Evolutionary conservation across 352 stramenopile genomes (phyloP), one percentile per base, ranked within the genome.

Genomic region (Pythium brachiatum): DNA sequence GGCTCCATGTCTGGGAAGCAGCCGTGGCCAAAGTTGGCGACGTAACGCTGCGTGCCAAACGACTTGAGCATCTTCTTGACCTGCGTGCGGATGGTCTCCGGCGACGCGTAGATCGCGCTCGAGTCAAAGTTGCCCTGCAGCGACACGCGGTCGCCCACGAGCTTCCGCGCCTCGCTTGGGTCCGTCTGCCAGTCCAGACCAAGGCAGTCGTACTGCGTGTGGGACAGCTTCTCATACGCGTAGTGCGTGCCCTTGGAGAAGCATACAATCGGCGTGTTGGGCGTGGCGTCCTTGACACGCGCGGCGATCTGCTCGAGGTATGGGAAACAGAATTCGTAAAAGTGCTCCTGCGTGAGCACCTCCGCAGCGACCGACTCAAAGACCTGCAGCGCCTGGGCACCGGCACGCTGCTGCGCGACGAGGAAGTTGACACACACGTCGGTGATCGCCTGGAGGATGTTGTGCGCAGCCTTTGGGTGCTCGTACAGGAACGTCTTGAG

Each of bases 21-120:
- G 50, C 97, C 97, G 70, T 99, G 96, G 50, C 97, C 97, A 39
- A 99, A 86, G 78, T 99, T 99, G 20, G 96, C 96, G 73, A 99
- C 98, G 68, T 99, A 95, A 56, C 86, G 81, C 72, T 98, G 89
- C 32, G 95, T 96, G 47, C 95, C 96, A 58, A 99, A 96, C 44
- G 82, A 84, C 66, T 92, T 75, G 54, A 99, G 81, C 92, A 99
- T 97, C 72, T 98, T 93, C 78, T 90, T 89, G 32, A 95, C 86
- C 66, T 94, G 74, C 57, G 83, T 75, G 46, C 84, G 78, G 41
- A 98, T 96, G 54, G 83, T 82, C 47, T 96, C 90, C 8, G 81
- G 76, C n/a, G 73, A 88, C 53, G 86, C 82, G 64, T 95, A 97
- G 53, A 97, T 90, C 31, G 81, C 74, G 44, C 84, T 91, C 53